These are phyloP conservation scores for Amoeboradix gromovi DNA, from an alignment of 371 early-diverging fungal genomes.

Conservation along the genomic window DNA sequence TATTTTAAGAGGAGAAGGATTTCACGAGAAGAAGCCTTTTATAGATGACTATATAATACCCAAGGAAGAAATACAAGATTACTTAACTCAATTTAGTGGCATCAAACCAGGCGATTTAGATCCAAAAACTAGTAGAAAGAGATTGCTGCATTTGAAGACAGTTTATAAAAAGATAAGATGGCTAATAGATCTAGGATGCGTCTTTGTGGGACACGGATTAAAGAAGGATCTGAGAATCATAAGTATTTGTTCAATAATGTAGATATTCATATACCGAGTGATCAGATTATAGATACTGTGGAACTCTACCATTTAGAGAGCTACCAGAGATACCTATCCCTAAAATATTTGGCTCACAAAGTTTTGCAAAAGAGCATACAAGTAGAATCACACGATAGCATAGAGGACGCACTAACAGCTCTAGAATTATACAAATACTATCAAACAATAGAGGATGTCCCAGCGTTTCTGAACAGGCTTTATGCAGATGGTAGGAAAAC, in stretches of 20 bases:
- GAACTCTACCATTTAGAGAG: slow-evolving; percentile 51
- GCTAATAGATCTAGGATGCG: slow-evolving; percentile 54
- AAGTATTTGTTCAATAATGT: slow-evolving; percentile 9
- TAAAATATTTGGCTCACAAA: slow-evolving; percentile 71
- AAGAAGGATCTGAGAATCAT: slow-evolving; percentile 72
- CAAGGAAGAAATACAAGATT: slow-evolving; percentile 51
- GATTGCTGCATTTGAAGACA: slow-evolving; percentile 49
- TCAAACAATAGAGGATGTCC: too few relatives aligned
- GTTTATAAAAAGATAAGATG: slow-evolving; percentile 58
- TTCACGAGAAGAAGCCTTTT: slow-evolving; percentile 39
- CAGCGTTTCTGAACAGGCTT: too few relatives aligned
- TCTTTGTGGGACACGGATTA: slow-evolving; percentile 74
- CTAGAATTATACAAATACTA: too few relatives aligned
- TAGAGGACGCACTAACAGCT: slow-evolving; percentile 67
- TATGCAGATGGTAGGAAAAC: too few relatives aligned
- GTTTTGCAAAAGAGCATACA: slow-evolving; percentile 57
- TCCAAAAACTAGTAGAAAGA: slow-evolving; percentile 27
- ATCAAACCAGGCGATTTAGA: slow-evolving; percentile 60
- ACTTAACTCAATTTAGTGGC: slow-evolving; percentile 66
- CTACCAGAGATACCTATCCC: slow-evolving; percentile 32
- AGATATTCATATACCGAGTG: slow-evolving; percentile 46
- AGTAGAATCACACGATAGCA: slow-evolving; percentile 54
- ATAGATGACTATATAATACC: slow-evolving; percentile 77
- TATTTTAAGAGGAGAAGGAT: slow-evolving; percentile 38
- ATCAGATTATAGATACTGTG: slow-evolving; percentile 66